A percentile compares a stretch with the other conserved stretches of the same genome.
Conservation (phyloP, 176 grass and related monocot species). For the Musa acuminata region DNA sequence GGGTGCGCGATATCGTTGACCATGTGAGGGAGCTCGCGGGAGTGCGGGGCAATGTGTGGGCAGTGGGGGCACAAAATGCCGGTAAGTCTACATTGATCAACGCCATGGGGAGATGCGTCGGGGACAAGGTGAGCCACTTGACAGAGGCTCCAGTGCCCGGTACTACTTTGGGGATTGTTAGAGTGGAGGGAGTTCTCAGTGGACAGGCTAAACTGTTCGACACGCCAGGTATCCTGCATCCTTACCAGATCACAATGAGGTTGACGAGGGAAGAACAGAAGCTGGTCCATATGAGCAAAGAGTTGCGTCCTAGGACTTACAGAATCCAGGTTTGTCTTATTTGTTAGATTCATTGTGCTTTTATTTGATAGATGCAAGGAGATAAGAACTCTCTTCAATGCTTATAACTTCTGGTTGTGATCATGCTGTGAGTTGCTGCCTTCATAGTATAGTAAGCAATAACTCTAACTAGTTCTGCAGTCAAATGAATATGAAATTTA, state of each 20-base stretch:
- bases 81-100: conserved; percentile 83
- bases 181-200: conserved; percentile 55
- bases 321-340: conserved; percentile 50
- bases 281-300: conserved; percentile 59
- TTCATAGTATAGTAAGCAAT: too few relatives aligned
- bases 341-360: not conserved
- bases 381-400: not conserved
- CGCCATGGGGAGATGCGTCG: conserved; percentile 56
- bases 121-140: conserved; percentile 30
- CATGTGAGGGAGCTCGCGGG: conserved; percentile 54
- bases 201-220: conserved; percentile 75
- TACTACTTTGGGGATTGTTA: conserved; percentile 67
- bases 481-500: too few relatives aligned
- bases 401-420: too few relatives aligned
- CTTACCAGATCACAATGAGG: conserved; percentile 67
- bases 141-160: conserved; percentile 80
- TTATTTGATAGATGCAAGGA: not conserved
- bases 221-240: conserved; percentile 70
- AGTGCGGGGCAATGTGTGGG: conserved; percentile 74
- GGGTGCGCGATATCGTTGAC: conserved; percentile 56
- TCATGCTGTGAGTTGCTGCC: too few relatives aligned
- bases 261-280: conserved; percentile 65
- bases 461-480: too few relatives aligned
- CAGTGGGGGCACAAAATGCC: conserved; percentile 68
- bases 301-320: conserved; percentile 70